Conservation (phyloP, 352 stramenopile genomes). For the Phytophthora brassicae region DNA sequence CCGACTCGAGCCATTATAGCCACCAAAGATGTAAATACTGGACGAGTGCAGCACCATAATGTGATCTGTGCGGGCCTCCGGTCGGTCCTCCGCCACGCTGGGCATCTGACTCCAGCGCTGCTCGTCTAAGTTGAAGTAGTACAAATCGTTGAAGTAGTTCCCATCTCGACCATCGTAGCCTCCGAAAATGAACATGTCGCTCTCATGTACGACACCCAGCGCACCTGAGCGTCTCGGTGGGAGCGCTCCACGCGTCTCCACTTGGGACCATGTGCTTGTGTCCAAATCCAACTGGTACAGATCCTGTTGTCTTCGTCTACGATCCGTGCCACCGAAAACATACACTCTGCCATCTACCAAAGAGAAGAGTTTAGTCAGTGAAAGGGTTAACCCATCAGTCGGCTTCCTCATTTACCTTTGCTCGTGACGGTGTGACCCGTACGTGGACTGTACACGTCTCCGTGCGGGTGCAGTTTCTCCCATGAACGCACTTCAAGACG, state of each 20-base stretch:
- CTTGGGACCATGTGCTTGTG: slow-evolving; percentile 69
- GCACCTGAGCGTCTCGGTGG: slow-evolving; percentile 76
- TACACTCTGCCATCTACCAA: slow-evolving; percentile 66
- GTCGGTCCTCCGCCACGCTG: slow-evolving; percentile 53
- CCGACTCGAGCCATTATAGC: slow-evolving; percentile 81
- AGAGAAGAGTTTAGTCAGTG: not conserved
- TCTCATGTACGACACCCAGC: slow-evolving; percentile 76
- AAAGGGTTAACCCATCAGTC: too few relatives aligned
- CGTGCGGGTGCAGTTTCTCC: slow-evolving; percentile 71
- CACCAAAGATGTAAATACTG: slow-evolving; percentile 87
- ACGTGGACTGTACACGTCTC: slow-evolving; percentile 81
- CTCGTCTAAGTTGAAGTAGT: slow-evolving; percentile 85
- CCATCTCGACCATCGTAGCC: slow-evolving; percentile 89
- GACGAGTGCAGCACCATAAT: slow-evolving; percentile 82
- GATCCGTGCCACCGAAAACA: slow-evolving; percentile 87
- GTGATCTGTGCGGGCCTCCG: slow-evolving; percentile 83
- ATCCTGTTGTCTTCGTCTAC: slow-evolving; percentile 77
- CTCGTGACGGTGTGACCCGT: slow-evolving; percentile 86
- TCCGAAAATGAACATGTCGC: slow-evolving; percentile 89
- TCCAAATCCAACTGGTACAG: slow-evolving; percentile 80
- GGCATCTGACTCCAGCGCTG: slow-evolving; percentile 82
- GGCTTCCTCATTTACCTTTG: too few relatives aligned
- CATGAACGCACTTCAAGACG: slow-evolving; percentile 74
- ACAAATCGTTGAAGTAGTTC: slow-evolving; percentile 91
- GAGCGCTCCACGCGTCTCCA: slow-evolving; percentile 63